These are phyloP conservation scores for Dimocarpus longan DNA, from an alignment of 345 rosid species.

Conservation along the genomic window DNA sequence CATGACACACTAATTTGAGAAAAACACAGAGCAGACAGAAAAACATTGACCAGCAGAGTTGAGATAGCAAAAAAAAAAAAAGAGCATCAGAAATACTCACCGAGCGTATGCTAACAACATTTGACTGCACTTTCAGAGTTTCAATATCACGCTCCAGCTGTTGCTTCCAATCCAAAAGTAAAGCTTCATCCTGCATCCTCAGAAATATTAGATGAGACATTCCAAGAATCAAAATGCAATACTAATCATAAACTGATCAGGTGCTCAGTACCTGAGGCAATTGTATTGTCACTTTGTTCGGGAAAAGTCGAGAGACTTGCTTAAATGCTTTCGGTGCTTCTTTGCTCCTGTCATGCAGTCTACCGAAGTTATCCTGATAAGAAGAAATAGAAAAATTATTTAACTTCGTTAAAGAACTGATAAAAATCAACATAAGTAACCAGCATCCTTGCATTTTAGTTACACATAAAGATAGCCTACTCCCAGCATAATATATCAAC, in stretches of 20 bases:
- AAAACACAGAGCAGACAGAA: background rate
- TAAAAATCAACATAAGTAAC: background rate
- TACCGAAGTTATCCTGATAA: slow-evolving; percentile 82
- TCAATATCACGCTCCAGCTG: slow-evolving; percentile 89
- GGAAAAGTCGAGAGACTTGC: slow-evolving; percentile 87
- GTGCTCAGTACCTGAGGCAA: slow-evolving; percentile 77
- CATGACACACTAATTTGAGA: background rate
- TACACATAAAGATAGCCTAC: background rate
- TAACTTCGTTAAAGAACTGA: background rate
- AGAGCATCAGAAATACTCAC: slow-evolving; percentile 49
- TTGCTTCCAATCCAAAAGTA: slow-evolving; percentile 97
- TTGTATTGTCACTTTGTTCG: slow-evolving; percentile 96
- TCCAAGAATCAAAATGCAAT: slow-evolving; percentile 15
- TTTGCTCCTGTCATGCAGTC: slow-evolving; percentile 86
- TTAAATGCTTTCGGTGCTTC: slow-evolving; percentile 88
- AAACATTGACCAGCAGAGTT: background rate
- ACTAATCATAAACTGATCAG: background rate
- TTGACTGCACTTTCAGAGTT: slow-evolving; percentile 82
- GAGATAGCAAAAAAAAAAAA: background rate
- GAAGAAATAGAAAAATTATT: slow-evolving; percentile 19
- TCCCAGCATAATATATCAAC: background rate
- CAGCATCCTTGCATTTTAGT: background rate
- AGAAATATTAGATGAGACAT: slow-evolving; percentile 27
- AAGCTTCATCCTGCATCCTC: slow-evolving; percentile 70
- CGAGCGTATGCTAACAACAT: slow-evolving; percentile 60